Percentiles rank a stretch among this genome's conserved stretches.
phyloP scores from a whole-genome alignment of 805 yeast genomes.

The Torulaspora gathmanii region DNA sequence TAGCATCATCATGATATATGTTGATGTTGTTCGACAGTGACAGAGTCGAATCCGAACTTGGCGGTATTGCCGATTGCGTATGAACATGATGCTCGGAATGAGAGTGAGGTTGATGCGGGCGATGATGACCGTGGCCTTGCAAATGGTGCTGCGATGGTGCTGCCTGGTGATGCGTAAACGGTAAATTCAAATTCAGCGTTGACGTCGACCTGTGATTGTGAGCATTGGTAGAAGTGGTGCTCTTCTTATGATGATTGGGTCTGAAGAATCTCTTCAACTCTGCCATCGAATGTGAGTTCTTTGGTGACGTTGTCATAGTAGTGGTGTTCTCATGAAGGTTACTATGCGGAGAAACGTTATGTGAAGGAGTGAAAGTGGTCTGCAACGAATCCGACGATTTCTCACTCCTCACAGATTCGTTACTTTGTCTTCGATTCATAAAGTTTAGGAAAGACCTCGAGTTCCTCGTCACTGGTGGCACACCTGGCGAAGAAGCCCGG shows the following conservation, averaged over 20 bases:
- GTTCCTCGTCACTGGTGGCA: constrained; percentile 14
- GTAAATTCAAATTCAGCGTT: constrained; percentile 10
- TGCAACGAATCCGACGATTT: constrained; percentile 27
- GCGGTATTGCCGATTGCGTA: constrained; percentile 37
- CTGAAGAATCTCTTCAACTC: constrained; percentile 70
- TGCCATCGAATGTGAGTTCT: constrained; percentile 49
- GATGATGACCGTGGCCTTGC: constrained; percentile 1
- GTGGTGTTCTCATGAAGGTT: constrained; percentile 5
- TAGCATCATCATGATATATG: constrained; percentile 50
- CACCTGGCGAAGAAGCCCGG: constrained; percentile 9
- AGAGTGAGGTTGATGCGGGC: constrained; percentile 7
- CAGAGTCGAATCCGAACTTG: constrained; percentile 34
- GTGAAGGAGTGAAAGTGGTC: constrained; percentile 12
- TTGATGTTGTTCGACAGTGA: constrained; percentile 33
- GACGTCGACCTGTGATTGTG: constrained; percentile 5
- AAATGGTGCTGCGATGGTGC: background rate
- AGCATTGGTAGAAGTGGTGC: constrained; percentile 12
- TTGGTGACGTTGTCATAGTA: constrained; percentile 21
- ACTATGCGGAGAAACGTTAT: constrained; percentile 1
- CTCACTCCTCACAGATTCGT: constrained; percentile 33
- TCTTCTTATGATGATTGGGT: constrained; percentile 38
- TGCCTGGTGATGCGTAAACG: constrained; percentile 8
- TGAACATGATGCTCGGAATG: constrained; percentile 26
- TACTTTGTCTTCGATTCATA: constrained; percentile 31
- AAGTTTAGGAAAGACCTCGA: constrained; percentile 33